phyloP scores from a whole-genome alignment of 2,329 filamentous ascomycete species.

The Hymenoscyphus repandus region DNA sequence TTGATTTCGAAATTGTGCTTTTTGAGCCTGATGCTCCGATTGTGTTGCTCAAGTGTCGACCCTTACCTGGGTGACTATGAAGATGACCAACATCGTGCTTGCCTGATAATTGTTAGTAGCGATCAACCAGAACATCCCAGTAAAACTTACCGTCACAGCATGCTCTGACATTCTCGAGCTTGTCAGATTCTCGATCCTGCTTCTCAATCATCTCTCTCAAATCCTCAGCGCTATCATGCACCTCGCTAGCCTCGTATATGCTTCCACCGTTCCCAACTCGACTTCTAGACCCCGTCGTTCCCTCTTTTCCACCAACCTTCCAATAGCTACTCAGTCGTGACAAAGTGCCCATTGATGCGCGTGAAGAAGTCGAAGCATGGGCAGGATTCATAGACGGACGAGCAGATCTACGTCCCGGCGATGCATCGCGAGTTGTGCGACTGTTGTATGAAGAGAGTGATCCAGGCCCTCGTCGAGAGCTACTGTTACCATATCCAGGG shows the following conservation, averaged over 20 bases:
- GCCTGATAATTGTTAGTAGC: constrained; percentile 41
- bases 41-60: constrained; percentile 28
- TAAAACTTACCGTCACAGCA: constrained; percentile 85
- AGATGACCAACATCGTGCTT: constrained; percentile 69
- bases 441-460: constrained; percentile 81
- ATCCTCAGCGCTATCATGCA: constrained; percentile 78
- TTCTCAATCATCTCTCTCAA: constrained; percentile 72
- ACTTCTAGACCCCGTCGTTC: constrained; percentile 46
- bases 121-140: background rate
- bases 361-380: constrained; percentile 22
- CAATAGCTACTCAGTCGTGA: constrained; percentile 57
- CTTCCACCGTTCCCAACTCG: constrained; percentile 37
- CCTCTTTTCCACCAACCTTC: constrained; percentile 33
- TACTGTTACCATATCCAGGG: constrained; percentile 44
- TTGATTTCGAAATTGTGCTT: constrained; percentile 6
- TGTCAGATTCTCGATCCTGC: constrained; percentile 70
- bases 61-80: constrained; percentile 42
- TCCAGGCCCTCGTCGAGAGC: constrained; percentile 48
- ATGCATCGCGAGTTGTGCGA: constrained; percentile 61
- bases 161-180: constrained; percentile 89
- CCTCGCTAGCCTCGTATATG: constrained; percentile 51
- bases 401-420: constrained; percentile 43
- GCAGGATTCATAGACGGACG: constrained; percentile 26
- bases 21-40: constrained; percentile 16
- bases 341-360: constrained; percentile 41